Evolutionary conservation across 768 basidiomycete species (phyloP).

Genomic region (Tulasnella sp.): DNA sequence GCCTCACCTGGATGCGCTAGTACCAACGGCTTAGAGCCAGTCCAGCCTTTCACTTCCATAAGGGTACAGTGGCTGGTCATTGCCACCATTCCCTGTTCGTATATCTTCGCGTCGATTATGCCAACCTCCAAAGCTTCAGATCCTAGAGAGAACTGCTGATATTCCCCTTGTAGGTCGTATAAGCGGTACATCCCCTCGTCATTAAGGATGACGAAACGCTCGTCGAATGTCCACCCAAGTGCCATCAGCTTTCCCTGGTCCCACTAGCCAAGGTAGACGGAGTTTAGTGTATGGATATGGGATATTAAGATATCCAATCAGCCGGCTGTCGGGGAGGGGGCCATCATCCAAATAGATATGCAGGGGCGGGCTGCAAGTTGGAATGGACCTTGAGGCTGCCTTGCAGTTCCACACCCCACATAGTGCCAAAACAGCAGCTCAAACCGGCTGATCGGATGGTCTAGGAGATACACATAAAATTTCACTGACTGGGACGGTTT

Average conservation of each 20-base stretch:
- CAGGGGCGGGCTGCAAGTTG: too few species aligned
- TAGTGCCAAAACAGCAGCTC: too few species aligned
- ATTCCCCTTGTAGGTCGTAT: constrained; percentile 80
- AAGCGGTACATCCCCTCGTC: constrained; percentile 88
- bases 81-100: constrained; percentile 80
- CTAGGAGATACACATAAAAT: too few species aligned
- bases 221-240: constrained; percentile 55
- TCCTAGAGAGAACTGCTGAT: constrained; percentile 75
- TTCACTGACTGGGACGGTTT: constrained; percentile 27
- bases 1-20: constrained; percentile 62
- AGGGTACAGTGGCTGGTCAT: constrained; percentile 63
- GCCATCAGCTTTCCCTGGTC: constrained; percentile 73
- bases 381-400: too few species aligned
- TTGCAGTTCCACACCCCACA: background rate
- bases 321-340: background rate
- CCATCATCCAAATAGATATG: too few species aligned
- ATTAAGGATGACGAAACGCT: constrained; percentile 72
- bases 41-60: constrained; percentile 84
- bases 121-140: constrained; percentile 72
- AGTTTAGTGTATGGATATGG: constrained; percentile 1
- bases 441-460: too few species aligned
- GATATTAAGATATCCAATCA: background rate
- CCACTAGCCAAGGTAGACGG: constrained; percentile 50
- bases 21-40: constrained; percentile 58
- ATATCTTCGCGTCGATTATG: constrained; percentile 72